Base-by-base conservation (phyloP, 805 yeast genomes). In the Schizosaccharomyces pombe region DNA sequence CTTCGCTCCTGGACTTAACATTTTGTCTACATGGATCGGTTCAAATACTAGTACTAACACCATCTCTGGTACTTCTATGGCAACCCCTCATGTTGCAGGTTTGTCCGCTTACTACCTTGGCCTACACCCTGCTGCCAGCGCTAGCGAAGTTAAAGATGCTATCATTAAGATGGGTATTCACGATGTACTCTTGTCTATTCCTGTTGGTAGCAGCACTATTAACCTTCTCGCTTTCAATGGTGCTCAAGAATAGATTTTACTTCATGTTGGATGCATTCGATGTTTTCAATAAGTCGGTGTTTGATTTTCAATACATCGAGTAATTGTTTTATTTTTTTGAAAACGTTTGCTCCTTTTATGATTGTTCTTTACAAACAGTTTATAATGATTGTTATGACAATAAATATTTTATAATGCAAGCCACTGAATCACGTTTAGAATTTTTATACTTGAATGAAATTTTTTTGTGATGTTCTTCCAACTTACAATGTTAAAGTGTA, bases 1-100 rank as follows among this genome's bases (percentile, higher is more conserved):
- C 60, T 87, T 85, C 65, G 98, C 94, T 30, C 98, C 98, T 28
- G 98, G 98, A 64, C 72, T 74, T 61, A 74, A 75, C 65, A 70
- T 76, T 57, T 68, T 70, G 62, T 73, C 78, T 52, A 75, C 79
- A 57, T 76, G 73, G 67, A 75, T 72, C 58, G 77, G 78, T 54
- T 72, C 76, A 40, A 66, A 66, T 54, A 37, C 67, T 52, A 76
- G 76, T 58, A 71, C 76, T 34, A 73, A 75, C 58, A 68, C 73
- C 29, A 68, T 76, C 69, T 74, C 79, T 33, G 80, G 80, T 59
- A 76, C 80, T 24, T 76, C 80, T 43, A 76, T 76, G 80, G 80
- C 80, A 22, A 71, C 80, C 14, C 80, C 80, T 43, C 79, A 76
- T 62, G 66, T 76, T 58, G 71, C 75, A 39, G 80, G 80, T 24